Conservation (phyloP, 2,329 filamentous ascomycete species). For the Xylaria sp. region DNA sequence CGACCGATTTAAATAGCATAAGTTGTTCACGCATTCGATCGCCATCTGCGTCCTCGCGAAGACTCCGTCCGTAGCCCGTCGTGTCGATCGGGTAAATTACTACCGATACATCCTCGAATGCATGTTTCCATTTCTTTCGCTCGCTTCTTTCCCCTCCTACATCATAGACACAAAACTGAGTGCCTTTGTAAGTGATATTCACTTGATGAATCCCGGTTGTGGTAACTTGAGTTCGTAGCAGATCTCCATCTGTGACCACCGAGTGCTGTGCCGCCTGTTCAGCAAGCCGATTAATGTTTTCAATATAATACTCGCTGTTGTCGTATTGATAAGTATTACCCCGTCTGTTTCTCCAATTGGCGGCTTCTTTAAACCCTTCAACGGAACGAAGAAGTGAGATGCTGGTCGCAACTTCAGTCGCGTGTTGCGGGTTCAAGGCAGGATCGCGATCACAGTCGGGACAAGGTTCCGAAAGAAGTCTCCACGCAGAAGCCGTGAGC, state of each 20-base stretch:
- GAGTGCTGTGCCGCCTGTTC: not conserved
- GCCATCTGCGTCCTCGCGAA: conserved; percentile 2
- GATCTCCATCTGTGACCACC: conserved; percentile 7
- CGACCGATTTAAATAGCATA: not conserved
- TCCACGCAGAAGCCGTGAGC: not conserved
- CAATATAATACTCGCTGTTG: conserved; percentile 19
- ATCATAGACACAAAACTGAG: conserved; percentile 16
- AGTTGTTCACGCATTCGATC: conserved; percentile 27
- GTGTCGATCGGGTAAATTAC: conserved; percentile 28
- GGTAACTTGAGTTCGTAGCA: conserved; percentile 17
- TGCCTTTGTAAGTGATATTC: not conserved
- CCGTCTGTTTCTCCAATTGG: not conserved
- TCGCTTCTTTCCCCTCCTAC: conserved; percentile 20
- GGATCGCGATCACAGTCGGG: not conserved
- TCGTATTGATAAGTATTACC: conserved; percentile 6
- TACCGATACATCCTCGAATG: conserved; percentile 8
- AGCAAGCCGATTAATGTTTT: conserved; percentile 15
- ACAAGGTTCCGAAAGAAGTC: not conserved
- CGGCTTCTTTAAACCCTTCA: not conserved
- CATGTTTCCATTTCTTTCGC: conserved; percentile 29
- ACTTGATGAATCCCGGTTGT: conserved; percentile 24
- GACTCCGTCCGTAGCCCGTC: conserved; percentile 5
- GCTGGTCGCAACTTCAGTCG: conserved; percentile 5
- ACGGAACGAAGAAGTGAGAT: not conserved
- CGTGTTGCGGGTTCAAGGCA: conserved; percentile 3